Conservation (phyloP, 2,329 filamentous ascomycete genomes). For the Talaromyces amestolkiae region DNA sequence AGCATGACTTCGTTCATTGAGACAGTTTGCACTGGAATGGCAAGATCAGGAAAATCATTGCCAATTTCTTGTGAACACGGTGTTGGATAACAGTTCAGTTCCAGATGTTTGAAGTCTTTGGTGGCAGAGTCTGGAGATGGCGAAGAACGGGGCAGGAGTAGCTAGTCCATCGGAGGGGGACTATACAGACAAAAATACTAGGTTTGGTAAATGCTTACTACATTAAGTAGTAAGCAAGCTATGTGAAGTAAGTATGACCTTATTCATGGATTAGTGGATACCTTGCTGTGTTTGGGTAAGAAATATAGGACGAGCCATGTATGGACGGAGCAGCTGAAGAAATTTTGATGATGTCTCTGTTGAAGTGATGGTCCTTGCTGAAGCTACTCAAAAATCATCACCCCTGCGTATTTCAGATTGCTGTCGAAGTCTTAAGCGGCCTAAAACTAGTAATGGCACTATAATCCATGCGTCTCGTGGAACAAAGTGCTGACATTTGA, state of each 20-base stretch:
- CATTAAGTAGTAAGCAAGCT: not conserved
- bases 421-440: not conserved
- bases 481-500: not conserved
- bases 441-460: not conserved
- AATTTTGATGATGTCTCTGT: not conserved
- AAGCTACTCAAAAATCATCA: not conserved
- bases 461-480: not conserved
- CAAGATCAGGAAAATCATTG: not conserved
- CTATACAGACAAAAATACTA: not conserved
- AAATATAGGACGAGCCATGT: not conserved
- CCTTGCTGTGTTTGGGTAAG: not conserved
- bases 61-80: not conserved
- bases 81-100: not conserved
- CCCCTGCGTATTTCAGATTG: not conserved
- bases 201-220: not conserved
- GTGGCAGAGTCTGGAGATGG: not conserved
- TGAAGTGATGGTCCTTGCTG: not conserved
- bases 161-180: not conserved
- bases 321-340: not conserved
- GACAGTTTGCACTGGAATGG: not conserved
- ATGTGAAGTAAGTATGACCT: not conserved
- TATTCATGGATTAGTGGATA: not conserved
- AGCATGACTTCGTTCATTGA: not conserved
- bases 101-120: not conserved
- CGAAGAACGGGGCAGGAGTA: not conserved